Evolutionary conservation across 352 stramenopile species (phyloP).

Genomic region (Hyaloperonospora arabidopsidis): DNA sequence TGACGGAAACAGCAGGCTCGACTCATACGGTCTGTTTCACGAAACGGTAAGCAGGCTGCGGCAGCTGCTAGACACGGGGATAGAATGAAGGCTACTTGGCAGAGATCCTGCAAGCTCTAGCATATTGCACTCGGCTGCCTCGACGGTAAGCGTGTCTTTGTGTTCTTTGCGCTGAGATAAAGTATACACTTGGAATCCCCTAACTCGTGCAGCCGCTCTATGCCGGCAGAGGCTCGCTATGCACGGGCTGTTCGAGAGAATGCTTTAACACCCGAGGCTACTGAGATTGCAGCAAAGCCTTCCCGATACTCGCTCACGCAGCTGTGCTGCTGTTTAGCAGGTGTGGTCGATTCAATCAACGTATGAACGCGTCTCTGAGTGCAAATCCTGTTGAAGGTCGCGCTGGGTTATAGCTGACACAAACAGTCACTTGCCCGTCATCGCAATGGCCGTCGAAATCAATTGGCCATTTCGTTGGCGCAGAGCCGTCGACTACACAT

Average conservation of each 20-base stretch:
- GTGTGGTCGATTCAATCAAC: neutral
- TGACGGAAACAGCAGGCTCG: too few species aligned
- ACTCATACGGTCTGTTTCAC: too few species aligned
- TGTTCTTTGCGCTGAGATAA: too few species aligned
- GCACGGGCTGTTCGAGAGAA: constrained; percentile 25
- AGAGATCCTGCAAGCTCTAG: too few species aligned
- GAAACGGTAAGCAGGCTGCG: too few species aligned
- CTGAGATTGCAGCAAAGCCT: constrained; percentile 15
- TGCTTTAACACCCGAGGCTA: constrained; percentile 20
- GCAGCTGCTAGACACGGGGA: too few species aligned
- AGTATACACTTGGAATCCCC: constrained; percentile 13
- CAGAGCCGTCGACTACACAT: neutral
- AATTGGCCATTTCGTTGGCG: constrained; percentile 5
- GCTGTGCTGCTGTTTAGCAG: constrained; percentile 11
- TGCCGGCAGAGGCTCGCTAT: constrained; percentile 9
- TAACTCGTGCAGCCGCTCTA: constrained; percentile 22
- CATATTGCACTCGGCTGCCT: too few species aligned
- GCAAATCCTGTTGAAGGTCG: neutral
- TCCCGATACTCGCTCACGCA: constrained; percentile 8
- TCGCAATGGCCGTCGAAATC: constrained; percentile 1
- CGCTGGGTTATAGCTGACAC: too few species aligned
- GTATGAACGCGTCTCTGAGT: neutral
- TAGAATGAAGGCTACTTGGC: too few species aligned
- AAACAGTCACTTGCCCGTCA: neutral
- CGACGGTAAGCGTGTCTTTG: too few species aligned